These are phyloP conservation scores for Pelomyxa schiedti DNA, from an alignment of 78 protist genomes.

Conservation along the genomic window DNA sequence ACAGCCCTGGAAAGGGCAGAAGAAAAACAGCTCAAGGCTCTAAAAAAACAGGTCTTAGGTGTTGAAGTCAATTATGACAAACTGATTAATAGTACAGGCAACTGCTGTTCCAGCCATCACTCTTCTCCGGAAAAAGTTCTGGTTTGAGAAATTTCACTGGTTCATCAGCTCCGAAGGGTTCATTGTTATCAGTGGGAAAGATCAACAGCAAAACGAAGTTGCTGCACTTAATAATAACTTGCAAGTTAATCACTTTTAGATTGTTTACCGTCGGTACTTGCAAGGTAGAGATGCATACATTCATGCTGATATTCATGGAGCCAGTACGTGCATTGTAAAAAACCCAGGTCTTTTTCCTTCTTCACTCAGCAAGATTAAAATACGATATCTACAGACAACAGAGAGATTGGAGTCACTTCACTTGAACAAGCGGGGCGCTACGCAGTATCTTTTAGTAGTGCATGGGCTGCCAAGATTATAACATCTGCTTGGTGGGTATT, in stretches of 20 bases:
- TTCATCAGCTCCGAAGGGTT: constrained; percentile 80
- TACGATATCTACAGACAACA: constrained; percentile 26
- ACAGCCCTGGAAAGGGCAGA: constrained; percentile 57
- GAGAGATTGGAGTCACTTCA: constrained; percentile 48
- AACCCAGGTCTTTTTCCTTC: constrained; percentile 15
- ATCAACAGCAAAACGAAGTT: constrained; percentile 91
- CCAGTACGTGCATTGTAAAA: constrained; percentile 70
- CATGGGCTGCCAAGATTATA: constrained; percentile 85
- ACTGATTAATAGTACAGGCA: no score
- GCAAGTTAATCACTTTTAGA: background rate
- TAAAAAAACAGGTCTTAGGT: constrained; percentile 28
- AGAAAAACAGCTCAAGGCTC: constrained; percentile 11
- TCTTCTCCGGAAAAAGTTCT: constrained; percentile 62
- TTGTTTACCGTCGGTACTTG: constrained; percentile 36
- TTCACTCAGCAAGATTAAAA: background rate
- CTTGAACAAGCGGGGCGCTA: constrained; percentile 65
- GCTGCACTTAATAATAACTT: background rate
- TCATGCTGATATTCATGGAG: constrained; percentile 91
- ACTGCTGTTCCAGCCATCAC: constrained; percentile 13
- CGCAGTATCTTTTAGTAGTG: constrained; percentile 49
- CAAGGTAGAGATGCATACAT: constrained; percentile 75
- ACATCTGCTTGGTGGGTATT: constrained; percentile 90
- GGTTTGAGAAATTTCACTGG: constrained; percentile 97
- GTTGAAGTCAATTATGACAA: constrained; percentile 8
- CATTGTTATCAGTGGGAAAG: constrained; percentile 83